Base-by-base conservation (phyloP, 345 rosid genomes). In the Citrus unshiu region DNA sequence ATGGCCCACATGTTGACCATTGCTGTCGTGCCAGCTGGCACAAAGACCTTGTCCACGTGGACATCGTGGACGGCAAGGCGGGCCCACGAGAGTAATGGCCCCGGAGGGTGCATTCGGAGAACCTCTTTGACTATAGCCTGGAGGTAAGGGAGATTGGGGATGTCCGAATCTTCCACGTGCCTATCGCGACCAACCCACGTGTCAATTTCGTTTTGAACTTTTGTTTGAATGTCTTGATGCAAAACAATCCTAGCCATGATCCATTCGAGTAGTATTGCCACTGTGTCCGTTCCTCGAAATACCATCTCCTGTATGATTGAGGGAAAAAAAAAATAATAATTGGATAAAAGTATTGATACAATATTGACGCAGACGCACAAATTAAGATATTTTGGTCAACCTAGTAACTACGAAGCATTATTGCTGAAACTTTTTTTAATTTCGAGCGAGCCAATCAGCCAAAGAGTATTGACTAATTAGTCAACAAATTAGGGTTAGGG, bases 1-100 rank as follows among this genome's bases (percentile, higher is more conserved):
- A 90, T 92, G 81, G 97, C 94, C 97, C 94, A 90, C 97, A 92
- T 92, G 80, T 92, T 92, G 79, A 92, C 94, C 97, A 92, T 92
- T 0, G 91, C 92, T 0, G 89, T 90, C 0, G 94, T 90, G 79
- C 93, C 97, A 65, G 92, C 90, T 1, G 92, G 92, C 78, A 90
- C 72, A 8, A 85, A 75, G 71, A 74, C 21, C 59, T 89, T 90
- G 68, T 83, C 97, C 10, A 92, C 87, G 74, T 88, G 88, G 73
- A 81, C 87, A 35, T 90, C 97, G 2, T 81, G 88, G 76, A 74
- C 59, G 40, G 97, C 88, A 1, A 90, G 89, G 37, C 97, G 92
- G 64, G 94, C 94, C 97, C 97, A 92, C 0, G 94, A 92, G 63
- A 92, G 97, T 6, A 92, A 82, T 7, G 93, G 97, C 12, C 97